Evolutionary conservation across 2,329 filamentous ascomycete genomes (phyloP).

Genomic region (Myriosclerotinia curreyana): DNA sequence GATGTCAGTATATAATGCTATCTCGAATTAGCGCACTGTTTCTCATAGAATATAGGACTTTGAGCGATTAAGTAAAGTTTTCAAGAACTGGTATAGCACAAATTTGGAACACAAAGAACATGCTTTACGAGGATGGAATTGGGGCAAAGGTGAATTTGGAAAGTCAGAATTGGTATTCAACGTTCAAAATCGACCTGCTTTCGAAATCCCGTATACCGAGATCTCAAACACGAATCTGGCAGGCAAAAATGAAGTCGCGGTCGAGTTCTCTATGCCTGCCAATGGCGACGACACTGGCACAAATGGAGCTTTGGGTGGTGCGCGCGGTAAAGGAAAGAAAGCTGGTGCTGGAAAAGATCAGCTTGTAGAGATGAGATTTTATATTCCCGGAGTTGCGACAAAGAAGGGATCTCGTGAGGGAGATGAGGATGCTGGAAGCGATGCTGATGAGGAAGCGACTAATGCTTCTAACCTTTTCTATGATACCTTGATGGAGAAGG

Average conservation of each 20-base stretch:
- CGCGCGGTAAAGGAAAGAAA: slow-evolving; percentile 77
- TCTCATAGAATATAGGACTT: slow-evolving; percentile 59
- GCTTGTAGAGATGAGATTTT: slow-evolving; percentile 97
- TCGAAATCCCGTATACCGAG: slow-evolving; percentile 95
- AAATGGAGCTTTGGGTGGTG: slow-evolving; percentile 71
- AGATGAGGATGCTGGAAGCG: slow-evolving; percentile 69
- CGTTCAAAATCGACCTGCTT: slow-evolving; percentile 92
- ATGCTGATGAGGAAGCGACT: slow-evolving; percentile 71
- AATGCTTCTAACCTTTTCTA: slow-evolving; percentile 98
- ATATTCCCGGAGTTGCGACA: slow-evolving; percentile 87
- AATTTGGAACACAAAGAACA: slow-evolving; percentile 91
- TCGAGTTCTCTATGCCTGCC: slow-evolving; percentile 80
- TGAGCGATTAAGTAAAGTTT: slow-evolving; percentile 84
- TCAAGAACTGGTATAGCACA: slow-evolving; percentile 98
- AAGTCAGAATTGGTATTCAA: slow-evolving; percentile 96
- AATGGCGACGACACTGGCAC: slow-evolving; percentile 69
- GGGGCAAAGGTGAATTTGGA: slow-evolving; percentile 96
- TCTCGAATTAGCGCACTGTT: slow-evolving; percentile 14
- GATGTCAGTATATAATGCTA: slow-evolving; percentile 51
- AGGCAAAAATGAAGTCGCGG: slow-evolving; percentile 94
- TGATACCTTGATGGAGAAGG: slow-evolving; percentile 96
- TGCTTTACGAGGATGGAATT: slow-evolving; percentile 95
- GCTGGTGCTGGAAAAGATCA: slow-evolving; percentile 86
- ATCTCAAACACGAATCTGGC: slow-evolving; percentile 97
- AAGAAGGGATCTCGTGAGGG: slow-evolving; percentile 63